Conservation (phyloP, 805 yeast species). For the Ogataea methylovora region DNA sequence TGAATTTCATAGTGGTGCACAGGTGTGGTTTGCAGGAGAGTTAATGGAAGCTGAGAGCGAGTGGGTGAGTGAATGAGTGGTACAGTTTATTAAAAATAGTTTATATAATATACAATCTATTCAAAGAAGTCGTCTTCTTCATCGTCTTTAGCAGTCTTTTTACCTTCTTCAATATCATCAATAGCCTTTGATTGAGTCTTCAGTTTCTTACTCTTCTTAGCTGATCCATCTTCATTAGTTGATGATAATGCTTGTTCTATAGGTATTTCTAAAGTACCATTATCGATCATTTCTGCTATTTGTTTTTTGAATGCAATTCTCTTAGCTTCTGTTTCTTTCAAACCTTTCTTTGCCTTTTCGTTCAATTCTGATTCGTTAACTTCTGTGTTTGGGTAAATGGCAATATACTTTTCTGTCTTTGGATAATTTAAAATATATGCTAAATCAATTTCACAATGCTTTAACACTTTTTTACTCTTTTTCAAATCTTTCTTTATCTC, state of each 20-base stretch:
- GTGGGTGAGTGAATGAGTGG: too few relatives aligned
- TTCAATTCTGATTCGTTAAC: constrained; percentile 22
- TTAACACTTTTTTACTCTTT: constrained; percentile 38
- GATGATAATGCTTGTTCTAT: constrained; percentile 40
- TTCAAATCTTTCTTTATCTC: constrained; percentile 22
- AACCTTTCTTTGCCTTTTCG: constrained; percentile 34
- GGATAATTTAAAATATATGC: constrained; percentile 78
- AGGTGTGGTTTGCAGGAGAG: too few relatives aligned
- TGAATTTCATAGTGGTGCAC: too few relatives aligned
- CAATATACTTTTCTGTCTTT: constrained; percentile 66
- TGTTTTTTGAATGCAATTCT: constrained; percentile 41
- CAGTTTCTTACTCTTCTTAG: constrained; percentile 4
- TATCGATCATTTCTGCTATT: constrained; percentile 43
- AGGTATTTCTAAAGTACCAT: constrained; percentile 45
- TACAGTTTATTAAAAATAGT: too few relatives aligned
- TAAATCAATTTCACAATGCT: constrained; percentile 57
- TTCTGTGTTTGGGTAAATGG: constrained; percentile 54
- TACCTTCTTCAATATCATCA: constrained; percentile 9
- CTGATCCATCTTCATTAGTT: constrained; percentile 7
- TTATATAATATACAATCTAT: too few relatives aligned
- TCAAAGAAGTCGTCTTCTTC: constrained; percentile 30
- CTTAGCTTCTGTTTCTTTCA: constrained; percentile 34
- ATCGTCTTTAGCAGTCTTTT: constrained; percentile 10
- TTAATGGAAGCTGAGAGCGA: too few relatives aligned
- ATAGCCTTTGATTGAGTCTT: constrained; percentile 6